phyloP scores from a whole-genome alignment of 2,329 filamentous ascomycete species.

The Beauveria australis region DNA sequence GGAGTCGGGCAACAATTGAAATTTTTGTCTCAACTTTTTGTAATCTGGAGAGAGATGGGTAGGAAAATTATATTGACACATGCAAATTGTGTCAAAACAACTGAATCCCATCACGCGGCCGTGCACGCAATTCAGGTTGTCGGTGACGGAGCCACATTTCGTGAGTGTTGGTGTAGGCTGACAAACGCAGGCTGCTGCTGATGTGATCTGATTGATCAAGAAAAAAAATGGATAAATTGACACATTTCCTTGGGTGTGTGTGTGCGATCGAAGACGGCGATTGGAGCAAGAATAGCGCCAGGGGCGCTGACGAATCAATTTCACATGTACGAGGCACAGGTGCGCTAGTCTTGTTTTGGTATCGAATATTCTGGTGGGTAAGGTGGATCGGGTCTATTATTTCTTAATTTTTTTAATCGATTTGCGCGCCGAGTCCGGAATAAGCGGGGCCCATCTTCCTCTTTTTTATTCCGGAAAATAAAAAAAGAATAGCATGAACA shows the following conservation, averaged over 20 bases:
- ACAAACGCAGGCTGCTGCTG: not conserved
- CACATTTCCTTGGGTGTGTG: not conserved
- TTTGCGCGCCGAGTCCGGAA: not conserved
- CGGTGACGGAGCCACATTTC: not conserved
- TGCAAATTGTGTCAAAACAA: not conserved
- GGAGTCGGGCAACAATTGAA: not conserved
- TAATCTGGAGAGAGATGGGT: too few relatives aligned
- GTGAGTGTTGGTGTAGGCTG: not conserved
- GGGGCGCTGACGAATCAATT: too few relatives aligned
- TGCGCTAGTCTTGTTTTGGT: not conserved
- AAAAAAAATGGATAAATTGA: too few relatives aligned
- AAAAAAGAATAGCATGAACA: not conserved
- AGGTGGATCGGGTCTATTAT: not conserved
- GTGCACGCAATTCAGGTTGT: not conserved
- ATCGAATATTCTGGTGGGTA: not conserved
- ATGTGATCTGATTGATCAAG: not conserved
- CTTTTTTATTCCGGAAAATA: not conserved
- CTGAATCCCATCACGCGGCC: not conserved
- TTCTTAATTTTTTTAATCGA: not conserved
- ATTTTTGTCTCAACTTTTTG: not conserved
- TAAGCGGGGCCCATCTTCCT: not conserved
- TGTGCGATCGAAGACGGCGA: not conserved
- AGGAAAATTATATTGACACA: not conserved
- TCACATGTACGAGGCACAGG: too few relatives aligned
- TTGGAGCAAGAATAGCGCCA: not conserved